These are phyloP conservation scores for Arthrobotrys iridis DNA, from an alignment of 2,329 filamentous ascomycete species.

Conservation along the genomic window DNA sequence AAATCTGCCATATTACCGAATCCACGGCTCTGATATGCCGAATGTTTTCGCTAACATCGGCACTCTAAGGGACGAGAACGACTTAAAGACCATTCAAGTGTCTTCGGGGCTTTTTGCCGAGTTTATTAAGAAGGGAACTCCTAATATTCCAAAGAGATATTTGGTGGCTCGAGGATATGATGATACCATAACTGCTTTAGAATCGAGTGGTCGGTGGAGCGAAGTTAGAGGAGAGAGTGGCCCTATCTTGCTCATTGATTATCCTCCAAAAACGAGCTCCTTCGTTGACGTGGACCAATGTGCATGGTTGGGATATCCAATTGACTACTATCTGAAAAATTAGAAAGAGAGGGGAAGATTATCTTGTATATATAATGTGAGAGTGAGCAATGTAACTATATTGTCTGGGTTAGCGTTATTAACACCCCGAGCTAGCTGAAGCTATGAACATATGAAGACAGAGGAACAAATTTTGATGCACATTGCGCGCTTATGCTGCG, in stretches of 20 bases:
- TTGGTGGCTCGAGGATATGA: slow-evolving; percentile 65
- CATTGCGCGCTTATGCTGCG: too few relatives aligned
- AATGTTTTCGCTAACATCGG: slow-evolving; percentile 68
- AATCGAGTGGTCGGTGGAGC: slow-evolving; percentile 61
- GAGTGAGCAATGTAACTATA: not conserved
- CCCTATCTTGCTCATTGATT: slow-evolving; percentile 64
- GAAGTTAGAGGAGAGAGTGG: slow-evolving; percentile 61
- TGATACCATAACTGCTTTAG: slow-evolving; percentile 62
- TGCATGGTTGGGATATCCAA: slow-evolving; percentile 63
- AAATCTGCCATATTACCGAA: slow-evolving; percentile 67
- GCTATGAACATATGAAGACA: too few relatives aligned
- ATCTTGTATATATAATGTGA: not conserved
- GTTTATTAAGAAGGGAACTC: slow-evolving; percentile 66
- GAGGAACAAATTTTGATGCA: too few relatives aligned
- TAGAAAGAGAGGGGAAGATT: slow-evolving; percentile 55
- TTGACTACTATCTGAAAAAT: slow-evolving; percentile 62
- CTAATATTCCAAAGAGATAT: slow-evolving; percentile 65
- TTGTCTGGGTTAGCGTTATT: not conserved
- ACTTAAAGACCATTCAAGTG: slow-evolving; percentile 65
- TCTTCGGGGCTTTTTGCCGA: slow-evolving; percentile 65
- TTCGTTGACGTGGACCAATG: slow-evolving; percentile 68
- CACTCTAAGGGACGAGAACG: slow-evolving; percentile 66
- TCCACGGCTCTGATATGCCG: slow-evolving; percentile 69
- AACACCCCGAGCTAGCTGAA: too few relatives aligned
- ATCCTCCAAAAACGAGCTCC: slow-evolving; percentile 62